Evolutionary conservation across 768 basidiomycete species (phyloP), one percentile per base, ranked within the genome.

Genomic region (Rhizopogon sp.): DNA sequence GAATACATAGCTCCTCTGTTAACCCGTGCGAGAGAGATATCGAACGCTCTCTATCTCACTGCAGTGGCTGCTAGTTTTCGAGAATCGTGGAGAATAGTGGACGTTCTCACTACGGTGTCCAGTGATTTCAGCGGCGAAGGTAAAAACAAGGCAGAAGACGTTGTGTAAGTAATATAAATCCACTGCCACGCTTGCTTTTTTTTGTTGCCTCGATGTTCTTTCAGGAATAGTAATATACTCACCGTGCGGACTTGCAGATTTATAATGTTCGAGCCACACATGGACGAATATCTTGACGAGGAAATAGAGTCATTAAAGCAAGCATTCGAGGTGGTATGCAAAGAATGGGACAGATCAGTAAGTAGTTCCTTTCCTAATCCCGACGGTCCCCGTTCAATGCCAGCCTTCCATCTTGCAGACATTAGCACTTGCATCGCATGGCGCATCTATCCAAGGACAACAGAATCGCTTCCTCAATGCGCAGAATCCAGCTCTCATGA

Each of bases 261-360:
- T 68, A 82, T 79, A 44, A 97, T 98, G 93, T 98, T 98, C 61
- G 95, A 98, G 69, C 76, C 80, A 9, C 90, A 95, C 67, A 97
- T 98, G 92, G 95, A 97, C 65, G 95, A 98, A 64, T 98, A 98
- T 63, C 85, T 98, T 2, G 89, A 93, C 56, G 93, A 98, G 65
- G 96, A 99, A 68, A 79, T 88, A 5, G 95, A 97, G 55, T 80
- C 79, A 56, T 78, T 92, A 49, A 93, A 93, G 63, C 78, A 77
- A 5, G 74, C 79, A 0, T 82, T 97, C 53, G 89, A 91, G 33
- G 73, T 69, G 2, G 88, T 89, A 13, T 94, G 89, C 66, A 81
- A 81, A 55, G 76, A 74, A 1, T 98, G 94, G 97, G 88, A 95
- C 55, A 75, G 73, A 7, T 79, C 88, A 70, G 91, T 91, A 52